Base-by-base conservation (phyloP, 768 basidiomycete genomes). In the Mycena chlorophos region DNA sequence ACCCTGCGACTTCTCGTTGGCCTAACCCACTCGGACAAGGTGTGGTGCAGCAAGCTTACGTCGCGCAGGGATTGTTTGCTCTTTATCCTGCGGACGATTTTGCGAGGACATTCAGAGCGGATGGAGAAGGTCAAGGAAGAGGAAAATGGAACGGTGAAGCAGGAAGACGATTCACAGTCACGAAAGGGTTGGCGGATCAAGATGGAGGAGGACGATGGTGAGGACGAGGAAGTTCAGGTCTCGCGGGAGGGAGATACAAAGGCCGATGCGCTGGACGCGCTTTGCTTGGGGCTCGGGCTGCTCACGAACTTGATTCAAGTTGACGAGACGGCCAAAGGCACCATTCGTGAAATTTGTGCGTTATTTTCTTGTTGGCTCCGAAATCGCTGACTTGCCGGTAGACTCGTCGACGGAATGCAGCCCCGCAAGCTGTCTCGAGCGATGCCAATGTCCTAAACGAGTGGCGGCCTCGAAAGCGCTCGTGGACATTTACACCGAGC, bases 251-350 rank as follows among this genome's bases (percentile, higher is more conserved):
- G 62, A 20, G 68, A 71, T 22, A 56, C 62, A 16, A 63, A 69
- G 0, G 71, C 76, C 4, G 75, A 79, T 34, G 71, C 78, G 3
- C 73, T 89, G n/a, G 91, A 93, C 65, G 76, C 79, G 29, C 72
- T 91, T 4, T 92, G 89, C 67, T 83, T 93, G 25, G 80, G 85
- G 5, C 77, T 93, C 4, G 91, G 86, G 1, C 71, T 92, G 10
- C 71, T 92, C 37, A 89, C 89, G 50, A 92, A 91, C 67, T 72
- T 92, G 39, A 82, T 89, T 0, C 87, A 91, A 63, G 73, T 73
- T 4, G 72, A 77, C n/a, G 75, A 77, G 0, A 73, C 69, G n/a
- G 76, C 78, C 10, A 82, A 81, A 40, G 67, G 75, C 31, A 61
- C 73, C 2, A 66, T 83, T 8, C 75, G 79, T 38, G 72, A 75